Base-by-base conservation (phyloP, 1,139 yeast species). In the Taphrina wiesneri region DNA sequence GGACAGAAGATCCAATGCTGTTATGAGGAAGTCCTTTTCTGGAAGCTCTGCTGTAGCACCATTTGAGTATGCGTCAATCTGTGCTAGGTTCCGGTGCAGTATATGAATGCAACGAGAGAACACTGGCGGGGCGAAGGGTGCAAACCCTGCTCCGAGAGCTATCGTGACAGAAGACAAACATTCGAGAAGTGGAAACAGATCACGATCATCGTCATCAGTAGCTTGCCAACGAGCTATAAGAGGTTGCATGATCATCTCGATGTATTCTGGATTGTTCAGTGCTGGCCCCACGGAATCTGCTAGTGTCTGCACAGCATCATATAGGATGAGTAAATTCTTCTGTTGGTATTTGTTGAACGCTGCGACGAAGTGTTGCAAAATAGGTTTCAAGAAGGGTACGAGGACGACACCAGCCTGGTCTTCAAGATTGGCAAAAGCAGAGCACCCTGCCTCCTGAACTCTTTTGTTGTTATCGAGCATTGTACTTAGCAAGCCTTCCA, bases 121-220 rank as follows among this genome's bases (percentile, higher is more conserved):
- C n/a, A 92, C 95, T 5, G 93, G 88, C 11, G 88, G 82, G 0
- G 98, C 98, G 78, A 86, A 91, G 7, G 96, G 96, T 9, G 91
- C 90, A 78, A 93, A 93, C 32, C 83, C 77, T 69, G 88, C 90
- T 26, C 96, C 93, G 68, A 92, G 78, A 1, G 92, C 84, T 0
- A 96, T 92, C 19, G 98, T 96, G 54, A 93, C 88, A 11, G 92
- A 85, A 3, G 97, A 90, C 83, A 93, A 83, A 76, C 98, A 92
- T 43, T 93, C 98, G 69, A 93, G 79, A 70, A 93, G 80, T 11
- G 97, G 96, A 93, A 97, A 90, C 70, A 93, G 77, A 70, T 86
- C 96, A 62, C 84, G 83, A 75, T 92, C 97, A 64, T 85, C 85
- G 74, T 93, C 97, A 25, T 80, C 78, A 66, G 91, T 77, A 49